These are phyloP conservation scores for Quaeritorhiza haematococci DNA, from an alignment of 371 early-diverging fungal species.

Conservation along the genomic window DNA sequence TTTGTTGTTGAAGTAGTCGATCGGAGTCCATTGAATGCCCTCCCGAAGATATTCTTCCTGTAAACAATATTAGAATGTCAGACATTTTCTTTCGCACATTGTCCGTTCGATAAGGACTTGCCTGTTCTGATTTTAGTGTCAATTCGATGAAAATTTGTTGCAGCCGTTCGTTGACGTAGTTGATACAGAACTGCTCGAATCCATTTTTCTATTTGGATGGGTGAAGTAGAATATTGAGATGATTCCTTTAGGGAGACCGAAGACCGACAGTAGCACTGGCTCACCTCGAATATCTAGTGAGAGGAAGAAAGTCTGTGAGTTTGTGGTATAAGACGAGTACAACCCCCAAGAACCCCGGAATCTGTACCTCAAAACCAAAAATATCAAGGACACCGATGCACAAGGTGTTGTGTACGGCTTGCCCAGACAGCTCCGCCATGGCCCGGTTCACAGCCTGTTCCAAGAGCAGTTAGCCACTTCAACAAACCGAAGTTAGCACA, in stretches of 20 bases:
- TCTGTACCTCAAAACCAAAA: conserved; percentile 79
- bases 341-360: conserved; percentile 19
- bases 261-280: too few relatives aligned
- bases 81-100: not conserved
- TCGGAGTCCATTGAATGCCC: conserved; percentile 98
- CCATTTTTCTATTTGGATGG: conserved; percentile 97
- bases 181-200: conserved; percentile 99
- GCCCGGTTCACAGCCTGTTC: conserved; percentile 44
- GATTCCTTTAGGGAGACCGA: too few relatives aligned
- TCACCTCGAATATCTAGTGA: conserved; percentile 45
- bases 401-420: conserved; percentile 28
- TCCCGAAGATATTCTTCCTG: conserved; percentile 92
- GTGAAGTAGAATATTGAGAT: too few relatives aligned
- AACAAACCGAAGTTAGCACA: too few relatives aligned
- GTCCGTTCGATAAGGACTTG: not conserved
- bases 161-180: conserved; percentile 99
- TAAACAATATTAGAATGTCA: not conserved
- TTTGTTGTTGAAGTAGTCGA: conserved; percentile 98
- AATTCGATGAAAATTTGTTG: conserved; percentile 99
- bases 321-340: conserved; percentile 4
- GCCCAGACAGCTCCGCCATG: conserved; percentile 31
- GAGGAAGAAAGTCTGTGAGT: conserved; percentile 8
- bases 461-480: too few relatives aligned
- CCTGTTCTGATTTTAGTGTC: conserved; percentile 94
- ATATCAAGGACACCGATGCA: conserved; percentile 94